These are phyloP conservation scores for Syncephalastrum contaminatum DNA, from an alignment of 371 early-diverging fungal genomes.

Conservation along the genomic window DNA sequence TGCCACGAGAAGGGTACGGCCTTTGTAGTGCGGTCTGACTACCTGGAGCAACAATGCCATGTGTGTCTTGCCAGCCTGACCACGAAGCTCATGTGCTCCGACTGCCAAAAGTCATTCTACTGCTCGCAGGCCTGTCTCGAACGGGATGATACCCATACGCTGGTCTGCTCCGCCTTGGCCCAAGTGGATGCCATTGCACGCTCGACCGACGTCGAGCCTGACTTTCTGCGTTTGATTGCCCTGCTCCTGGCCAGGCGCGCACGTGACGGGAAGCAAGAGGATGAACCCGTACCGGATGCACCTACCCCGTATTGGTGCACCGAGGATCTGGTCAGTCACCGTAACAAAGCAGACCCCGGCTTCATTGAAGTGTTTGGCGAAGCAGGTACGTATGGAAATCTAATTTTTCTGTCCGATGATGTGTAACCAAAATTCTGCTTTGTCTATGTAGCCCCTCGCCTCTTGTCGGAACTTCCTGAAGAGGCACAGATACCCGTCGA, in stretches of 20 bases:
- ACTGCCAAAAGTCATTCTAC: constrained; percentile 58
- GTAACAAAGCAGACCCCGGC: constrained; percentile 49
- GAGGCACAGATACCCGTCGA: constrained; percentile 38
- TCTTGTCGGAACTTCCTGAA: constrained; percentile 51
- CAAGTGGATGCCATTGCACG: constrained; percentile 48
- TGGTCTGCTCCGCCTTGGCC: constrained; percentile 50
- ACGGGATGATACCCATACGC: constrained; percentile 44
- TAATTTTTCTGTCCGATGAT: background rate
- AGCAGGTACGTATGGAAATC: constrained; percentile 37
- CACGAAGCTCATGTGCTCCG: constrained; percentile 45
- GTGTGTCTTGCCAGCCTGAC: constrained; percentile 47
- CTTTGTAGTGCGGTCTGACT: constrained; percentile 57
- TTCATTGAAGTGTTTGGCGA: constrained; percentile 49
- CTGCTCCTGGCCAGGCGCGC: constrained; percentile 45
- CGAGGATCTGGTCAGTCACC: constrained; percentile 62
- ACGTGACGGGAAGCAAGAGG: constrained; percentile 19
- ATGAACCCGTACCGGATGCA: background rate
- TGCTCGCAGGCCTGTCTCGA: constrained; percentile 59
- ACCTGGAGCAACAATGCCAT: constrained; percentile 59
- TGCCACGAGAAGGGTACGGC: constrained; percentile 56
- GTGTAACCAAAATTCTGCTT: background rate
- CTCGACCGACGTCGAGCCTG: constrained; percentile 53
- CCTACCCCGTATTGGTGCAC: constrained; percentile 51
- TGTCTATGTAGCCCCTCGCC: constrained; percentile 25
- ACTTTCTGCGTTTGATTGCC: constrained; percentile 53